phyloP scores from a whole-genome alignment of 208 protist species.

The Crithidia brevicula region DNA sequence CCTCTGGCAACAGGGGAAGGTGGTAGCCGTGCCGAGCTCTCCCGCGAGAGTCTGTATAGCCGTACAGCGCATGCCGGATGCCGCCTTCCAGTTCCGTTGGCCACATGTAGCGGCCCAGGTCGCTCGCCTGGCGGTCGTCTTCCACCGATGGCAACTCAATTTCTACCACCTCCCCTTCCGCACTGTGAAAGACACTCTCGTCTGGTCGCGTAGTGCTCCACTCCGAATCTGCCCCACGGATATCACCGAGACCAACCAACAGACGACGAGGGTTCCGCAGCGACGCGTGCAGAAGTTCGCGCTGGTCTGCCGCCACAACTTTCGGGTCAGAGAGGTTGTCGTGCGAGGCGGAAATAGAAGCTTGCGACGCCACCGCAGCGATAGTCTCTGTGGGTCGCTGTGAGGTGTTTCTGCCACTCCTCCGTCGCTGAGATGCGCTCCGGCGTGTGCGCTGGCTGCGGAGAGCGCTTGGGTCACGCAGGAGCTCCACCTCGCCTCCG shows the following conservation, averaged over 20 bases:
- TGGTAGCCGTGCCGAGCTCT: background rate
- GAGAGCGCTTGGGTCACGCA: background rate
- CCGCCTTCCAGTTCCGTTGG: conserved; percentile 36
- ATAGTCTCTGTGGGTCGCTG: too few species aligned
- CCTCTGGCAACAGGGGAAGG: conserved; percentile 11
- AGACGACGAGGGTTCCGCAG: conserved; percentile 1
- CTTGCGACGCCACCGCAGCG: too few species aligned
- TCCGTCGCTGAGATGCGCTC: background rate
- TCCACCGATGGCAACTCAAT: background rate
- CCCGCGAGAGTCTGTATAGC: background rate
- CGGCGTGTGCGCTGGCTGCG: background rate
- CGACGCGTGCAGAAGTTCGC: background rate
- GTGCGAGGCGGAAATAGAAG: too few species aligned
- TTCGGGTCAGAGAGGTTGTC: background rate
- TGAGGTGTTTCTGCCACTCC: background rate
- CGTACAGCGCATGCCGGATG: conserved; percentile 56
- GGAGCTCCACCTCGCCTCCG: background rate
- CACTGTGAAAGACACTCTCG: background rate
- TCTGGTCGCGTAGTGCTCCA: conserved; percentile 9
- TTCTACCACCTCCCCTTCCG: too few species aligned
- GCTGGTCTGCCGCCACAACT: background rate
- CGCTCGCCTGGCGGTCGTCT: conserved; percentile 11
- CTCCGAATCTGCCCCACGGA: background rate
- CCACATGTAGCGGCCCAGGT: conserved; percentile 41
- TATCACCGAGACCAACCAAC: background rate